A percentile compares a stretch with the other conserved stretches of the same genome.
These are phyloP conservation scores for Pestalotiopsis sp. DNA, from an alignment of 2,329 filamentous ascomycete species.

Conservation along the genomic window DNA sequence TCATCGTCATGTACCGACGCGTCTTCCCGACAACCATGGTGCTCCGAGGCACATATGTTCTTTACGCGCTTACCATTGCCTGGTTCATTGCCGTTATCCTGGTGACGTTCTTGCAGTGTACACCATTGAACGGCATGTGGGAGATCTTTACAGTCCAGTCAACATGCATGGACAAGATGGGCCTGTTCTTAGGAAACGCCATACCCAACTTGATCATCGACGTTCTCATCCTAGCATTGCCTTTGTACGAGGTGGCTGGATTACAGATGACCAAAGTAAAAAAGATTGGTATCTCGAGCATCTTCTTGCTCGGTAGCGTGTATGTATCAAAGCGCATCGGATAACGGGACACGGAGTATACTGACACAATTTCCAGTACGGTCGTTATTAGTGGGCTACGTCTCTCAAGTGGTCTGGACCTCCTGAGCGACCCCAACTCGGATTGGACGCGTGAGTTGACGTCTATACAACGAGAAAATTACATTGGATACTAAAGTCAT, in stretches of 20 bases:
- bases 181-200: constrained; percentile 6
- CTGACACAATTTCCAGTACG: neutral
- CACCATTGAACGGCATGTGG: constrained; percentile 1
- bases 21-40: constrained; percentile 7
- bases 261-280: constrained; percentile 2
- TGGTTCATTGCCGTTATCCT: constrained; percentile 5
- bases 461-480: neutral
- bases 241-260: constrained; percentile 6
- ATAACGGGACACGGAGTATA: neutral
- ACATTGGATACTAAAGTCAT: neutral
- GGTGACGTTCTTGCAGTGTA: constrained; percentile 6
- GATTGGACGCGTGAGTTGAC: constrained; percentile 2
- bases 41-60: neutral
- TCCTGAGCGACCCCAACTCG: neutral
- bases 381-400: constrained; percentile 6
- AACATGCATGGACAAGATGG: constrained; percentile 1
- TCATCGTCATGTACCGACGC: constrained; percentile 6
- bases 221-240: constrained; percentile 1
- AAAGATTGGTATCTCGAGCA: neutral
- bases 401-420: constrained; percentile 2
- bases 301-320: constrained; percentile 6
- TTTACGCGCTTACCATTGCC: neutral
- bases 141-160: neutral
- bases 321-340: neutral
- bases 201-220: constrained; percentile 11